Percentiles rank a stretch among this genome's conserved stretches.
phyloP scores from a whole-genome alignment of 495 filamentous ascomycete genomes.

The Penicillium daleae region DNA sequence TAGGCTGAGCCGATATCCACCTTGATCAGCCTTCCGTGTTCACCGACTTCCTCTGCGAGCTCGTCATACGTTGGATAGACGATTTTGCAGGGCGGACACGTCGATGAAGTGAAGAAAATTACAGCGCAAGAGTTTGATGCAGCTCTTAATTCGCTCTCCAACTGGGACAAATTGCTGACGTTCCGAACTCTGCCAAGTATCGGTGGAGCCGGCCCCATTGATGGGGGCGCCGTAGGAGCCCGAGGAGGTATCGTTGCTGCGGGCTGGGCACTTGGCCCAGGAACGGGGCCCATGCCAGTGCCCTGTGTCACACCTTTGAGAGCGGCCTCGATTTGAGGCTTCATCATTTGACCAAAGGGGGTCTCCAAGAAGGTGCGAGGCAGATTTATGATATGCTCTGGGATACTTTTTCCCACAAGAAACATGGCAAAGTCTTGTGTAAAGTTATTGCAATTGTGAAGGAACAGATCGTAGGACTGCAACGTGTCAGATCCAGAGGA shows the following conservation, averaged over 20 bases:
- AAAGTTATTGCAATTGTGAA: slow-evolving; percentile 99
- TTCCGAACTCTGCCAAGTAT: slow-evolving; percentile 49
- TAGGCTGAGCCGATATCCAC: slow-evolving; percentile 73
- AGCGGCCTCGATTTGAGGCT: slow-evolving; percentile 75
- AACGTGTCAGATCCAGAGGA: slow-evolving; percentile 4
- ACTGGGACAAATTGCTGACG: slow-evolving; percentile 56
- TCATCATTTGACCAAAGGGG: slow-evolving; percentile 88
- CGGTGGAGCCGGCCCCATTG: slow-evolving; percentile 22
- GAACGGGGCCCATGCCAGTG: slow-evolving; percentile 36
- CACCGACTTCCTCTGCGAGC: slow-evolving; percentile 74
- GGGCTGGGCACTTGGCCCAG: slow-evolving; percentile 29
- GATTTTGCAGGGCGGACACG: slow-evolving; percentile 81
- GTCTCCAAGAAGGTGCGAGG: slow-evolving; percentile 86
- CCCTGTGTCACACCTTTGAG: slow-evolving; percentile 69
- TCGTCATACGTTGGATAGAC: slow-evolving; percentile 84
- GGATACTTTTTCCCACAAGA: slow-evolving; percentile 86
- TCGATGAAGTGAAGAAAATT: slow-evolving; percentile 90
- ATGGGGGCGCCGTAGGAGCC: slow-evolving; percentile 24
- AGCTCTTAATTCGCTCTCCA: slow-evolving; percentile 61
- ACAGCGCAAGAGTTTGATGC: slow-evolving; percentile 72
- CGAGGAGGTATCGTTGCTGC: slow-evolving; percentile 24
- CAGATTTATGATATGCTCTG: slow-evolving; percentile 83
- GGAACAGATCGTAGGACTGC: slow-evolving; percentile 84
- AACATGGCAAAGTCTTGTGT: slow-evolving; percentile 92
- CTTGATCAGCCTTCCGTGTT: slow-evolving; percentile 75